Conservation (phyloP, 345 rosid genomes). For the Hirschfeldia incana region DNA sequence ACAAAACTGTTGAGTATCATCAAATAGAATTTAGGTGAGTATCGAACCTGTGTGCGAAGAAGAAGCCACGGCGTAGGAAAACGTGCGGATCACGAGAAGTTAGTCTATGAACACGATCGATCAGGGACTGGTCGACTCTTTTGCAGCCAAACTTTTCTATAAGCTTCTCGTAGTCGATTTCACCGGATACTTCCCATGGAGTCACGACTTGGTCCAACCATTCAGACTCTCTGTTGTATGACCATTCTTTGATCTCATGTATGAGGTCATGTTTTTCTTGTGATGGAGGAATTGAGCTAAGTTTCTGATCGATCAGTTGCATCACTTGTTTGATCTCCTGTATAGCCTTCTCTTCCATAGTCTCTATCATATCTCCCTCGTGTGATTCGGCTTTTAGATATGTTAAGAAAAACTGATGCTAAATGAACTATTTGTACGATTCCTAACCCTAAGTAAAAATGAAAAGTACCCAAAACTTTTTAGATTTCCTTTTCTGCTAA, state of each 20-base stretch:
- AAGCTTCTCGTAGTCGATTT: background rate
- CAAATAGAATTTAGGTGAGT: no score
- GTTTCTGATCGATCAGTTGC: background rate
- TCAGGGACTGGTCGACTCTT: no score
- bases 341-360: background rate
- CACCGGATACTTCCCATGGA: background rate
- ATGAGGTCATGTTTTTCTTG: background rate
- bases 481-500: background rate
- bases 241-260: background rate
- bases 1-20: no score
- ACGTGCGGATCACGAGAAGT: background rate
- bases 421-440: background rate
- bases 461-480: no score
- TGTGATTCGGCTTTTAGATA: background rate
- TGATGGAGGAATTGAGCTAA: no score
- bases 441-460: background rate
- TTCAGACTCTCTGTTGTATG: no score
- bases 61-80: background rate
- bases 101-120: background rate
- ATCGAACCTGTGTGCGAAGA: background rate
- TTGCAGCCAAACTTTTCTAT: no score
- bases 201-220: background rate
- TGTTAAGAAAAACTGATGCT: background rate
- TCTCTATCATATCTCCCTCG: background rate
- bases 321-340: background rate